Conservation (phyloP, 2,329 filamentous ascomycete genomes). For the Xylaria polymorpha region DNA sequence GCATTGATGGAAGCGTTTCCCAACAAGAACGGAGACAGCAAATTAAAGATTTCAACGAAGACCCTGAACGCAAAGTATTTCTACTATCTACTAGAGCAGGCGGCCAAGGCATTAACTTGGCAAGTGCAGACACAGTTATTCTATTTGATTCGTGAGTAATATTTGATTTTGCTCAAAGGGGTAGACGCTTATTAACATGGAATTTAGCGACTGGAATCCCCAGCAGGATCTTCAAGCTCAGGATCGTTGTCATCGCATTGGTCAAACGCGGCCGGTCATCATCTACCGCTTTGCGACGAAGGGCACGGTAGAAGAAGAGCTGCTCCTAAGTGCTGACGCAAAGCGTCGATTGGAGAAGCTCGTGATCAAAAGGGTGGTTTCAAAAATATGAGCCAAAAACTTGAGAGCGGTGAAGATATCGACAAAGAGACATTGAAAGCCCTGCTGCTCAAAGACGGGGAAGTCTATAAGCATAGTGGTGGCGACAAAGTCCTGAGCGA, state of each 20-base stretch:
- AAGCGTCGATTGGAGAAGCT: conserved; percentile 94
- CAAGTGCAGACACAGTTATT: conserved; percentile 90
- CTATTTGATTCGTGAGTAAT: conserved; percentile 75
- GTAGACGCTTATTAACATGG: conserved; percentile 30
- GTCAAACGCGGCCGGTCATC: conserved; percentile 90
- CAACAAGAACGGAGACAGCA: conserved; percentile 77
- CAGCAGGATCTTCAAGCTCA: conserved; percentile 97
- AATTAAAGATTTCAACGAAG: conserved; percentile 78
- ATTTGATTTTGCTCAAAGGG: background rate
- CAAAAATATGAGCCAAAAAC: conserved; percentile 73
- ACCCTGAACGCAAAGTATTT: conserved; percentile 78
- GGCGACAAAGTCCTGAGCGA: conserved; percentile 77
- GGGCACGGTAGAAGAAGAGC: conserved; percentile 88
- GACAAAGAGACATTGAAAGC: conserved; percentile 71
- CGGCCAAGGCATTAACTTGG: conserved; percentile 94
- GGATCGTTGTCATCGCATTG: conserved; percentile 93
- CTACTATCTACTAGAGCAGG: conserved; percentile 90
- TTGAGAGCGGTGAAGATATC: conserved; percentile 63
- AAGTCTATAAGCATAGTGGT: conserved; percentile 68
- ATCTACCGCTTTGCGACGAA: conserved; percentile 95
- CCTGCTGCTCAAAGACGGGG: conserved; percentile 77
- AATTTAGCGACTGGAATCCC: conserved; percentile 81
- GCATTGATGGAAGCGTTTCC: conserved; percentile 88
- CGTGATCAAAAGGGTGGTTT: conserved; percentile 96
- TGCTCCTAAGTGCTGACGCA: conserved; percentile 87